Percentiles rank a stretch among this genome's conserved stretches.
phyloP scores from a whole-genome alignment of 2,329 filamentous ascomycete genomes.

The Sarocladium oryzae region DNA sequence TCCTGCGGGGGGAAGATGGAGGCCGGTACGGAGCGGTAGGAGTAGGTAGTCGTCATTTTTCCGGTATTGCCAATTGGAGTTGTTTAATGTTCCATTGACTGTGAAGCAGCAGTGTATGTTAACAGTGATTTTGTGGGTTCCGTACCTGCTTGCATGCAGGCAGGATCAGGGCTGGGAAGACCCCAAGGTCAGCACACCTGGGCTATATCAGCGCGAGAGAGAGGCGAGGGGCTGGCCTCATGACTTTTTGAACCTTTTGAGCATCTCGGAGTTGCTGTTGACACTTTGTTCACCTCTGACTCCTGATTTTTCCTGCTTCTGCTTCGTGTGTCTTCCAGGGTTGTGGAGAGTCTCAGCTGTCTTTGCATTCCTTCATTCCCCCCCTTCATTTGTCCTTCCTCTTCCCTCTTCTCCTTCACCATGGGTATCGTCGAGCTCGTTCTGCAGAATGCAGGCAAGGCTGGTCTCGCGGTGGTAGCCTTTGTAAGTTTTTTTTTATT shows the following conservation, averaged over 20 bases:
- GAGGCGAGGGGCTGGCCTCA: not conserved
- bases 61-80: too few species aligned
- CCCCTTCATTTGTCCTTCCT: too few species aligned
- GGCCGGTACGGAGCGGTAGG: too few species aligned
- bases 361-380: too few species aligned
- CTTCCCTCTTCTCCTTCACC: not conserved
- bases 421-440: constrained; percentile 12
- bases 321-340: too few species aligned
- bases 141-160: too few species aligned
- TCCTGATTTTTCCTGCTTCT: not conserved
- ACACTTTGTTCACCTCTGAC: too few species aligned
- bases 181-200: constrained; percentile 10
- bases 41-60: too few species aligned
- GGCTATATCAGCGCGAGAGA: constrained; percentile 8
- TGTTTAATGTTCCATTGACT: too few species aligned
- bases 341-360: too few species aligned
- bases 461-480: not conserved
- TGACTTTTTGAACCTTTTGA: not conserved
- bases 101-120: too few species aligned
- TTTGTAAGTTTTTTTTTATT: constrained; percentile 9
- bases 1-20: not conserved
- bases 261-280: not conserved
- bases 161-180: constrained; percentile 2
- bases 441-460: constrained; percentile 6
- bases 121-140: too few species aligned